Evolutionary conservation across 1,284 basidiomycete species (phyloP), one percentile per base, ranked within the genome.

Genomic region (Trametes versicolor): DNA sequence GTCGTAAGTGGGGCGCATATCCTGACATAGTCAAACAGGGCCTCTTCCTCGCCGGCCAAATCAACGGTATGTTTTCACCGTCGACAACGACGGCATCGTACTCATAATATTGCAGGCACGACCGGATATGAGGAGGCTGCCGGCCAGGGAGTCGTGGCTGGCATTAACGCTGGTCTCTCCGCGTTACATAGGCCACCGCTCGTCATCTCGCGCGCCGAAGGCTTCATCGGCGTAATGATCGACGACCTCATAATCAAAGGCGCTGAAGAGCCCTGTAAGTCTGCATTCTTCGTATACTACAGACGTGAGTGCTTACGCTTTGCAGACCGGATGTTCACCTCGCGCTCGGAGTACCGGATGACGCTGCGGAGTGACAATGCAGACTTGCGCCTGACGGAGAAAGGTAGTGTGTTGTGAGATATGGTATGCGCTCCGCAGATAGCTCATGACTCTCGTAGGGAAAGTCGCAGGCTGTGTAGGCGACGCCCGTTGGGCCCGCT

Each of bases 71-170:
- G 70, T 17, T 19, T 7, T 19, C 17, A 4, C 3, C 54, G n/a
- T 37, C 43, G 3, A 36, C 12, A 9, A 12, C 29, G 0, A 25
- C 1, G 1, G 15, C 25, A 41, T 34, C 32, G 47, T 37, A 21
- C 47, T 45, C 53, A 54, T 21, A 58, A 58, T 45, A 21, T n/a
- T 48, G 62, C 58, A 87, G 86, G 92, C 17, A 97, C 95, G 0
- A 97, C 95, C 1, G 95, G 95, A 0, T 97, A 97, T 74, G 95
- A 97, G 76, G 95, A 97, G 78, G 95, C 95, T 2, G 94, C 93
- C 1, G 93, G 93, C 1, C 95, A 97, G 74, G 95, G 95, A 7
- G 80, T 89, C 21, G 76, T 97, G 0, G 95, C 95, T 0, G 95
- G 95, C 1, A 89, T 94, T 61, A 97, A 97, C 66, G 95, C 95